Conservation (phyloP, 176 grass and related monocot species). For the Oryza glumipatula region DNA sequence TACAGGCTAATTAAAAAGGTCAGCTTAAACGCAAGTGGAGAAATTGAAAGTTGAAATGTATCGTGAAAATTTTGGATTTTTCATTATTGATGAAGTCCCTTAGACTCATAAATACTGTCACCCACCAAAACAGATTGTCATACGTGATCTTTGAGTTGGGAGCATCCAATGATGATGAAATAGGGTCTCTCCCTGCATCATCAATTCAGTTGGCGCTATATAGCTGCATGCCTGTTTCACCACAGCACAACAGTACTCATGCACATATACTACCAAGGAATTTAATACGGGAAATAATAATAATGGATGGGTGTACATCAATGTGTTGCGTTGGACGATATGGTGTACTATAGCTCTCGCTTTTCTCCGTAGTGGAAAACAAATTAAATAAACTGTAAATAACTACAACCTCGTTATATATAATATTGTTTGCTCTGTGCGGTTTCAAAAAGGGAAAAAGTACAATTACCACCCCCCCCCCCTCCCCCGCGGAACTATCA, state of each 20-base stretch:
- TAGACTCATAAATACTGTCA: conserved; percentile 41
- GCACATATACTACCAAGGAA: neutral
- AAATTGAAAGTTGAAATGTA: neutral
- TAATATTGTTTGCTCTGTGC: too few species aligned
- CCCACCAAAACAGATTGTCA: conserved; percentile 29
- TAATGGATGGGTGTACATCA: neutral
- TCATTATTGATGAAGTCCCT: conserved; percentile 18
- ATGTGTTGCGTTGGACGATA: neutral
- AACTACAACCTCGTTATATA: neutral
- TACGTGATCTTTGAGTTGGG: conserved; percentile 23
- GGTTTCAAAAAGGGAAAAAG: too few species aligned
- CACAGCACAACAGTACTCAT: neutral
- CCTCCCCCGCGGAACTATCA: too few species aligned
- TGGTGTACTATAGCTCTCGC: neutral
- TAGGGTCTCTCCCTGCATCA: neutral
- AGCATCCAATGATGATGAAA: conserved; percentile 25
- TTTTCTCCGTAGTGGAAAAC: neutral
- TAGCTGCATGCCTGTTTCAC: conserved; percentile 1
- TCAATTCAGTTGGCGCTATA: conserved; percentile 13
- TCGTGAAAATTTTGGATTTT: conserved; percentile 26
- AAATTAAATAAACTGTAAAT: neutral
- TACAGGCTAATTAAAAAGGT: neutral
- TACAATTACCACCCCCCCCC: too few species aligned
- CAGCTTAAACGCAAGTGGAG: neutral
- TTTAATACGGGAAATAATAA: conserved; percentile 5